Conservation (phyloP, 164 flowering plant species). For the Liriodendron chinense region DNA sequence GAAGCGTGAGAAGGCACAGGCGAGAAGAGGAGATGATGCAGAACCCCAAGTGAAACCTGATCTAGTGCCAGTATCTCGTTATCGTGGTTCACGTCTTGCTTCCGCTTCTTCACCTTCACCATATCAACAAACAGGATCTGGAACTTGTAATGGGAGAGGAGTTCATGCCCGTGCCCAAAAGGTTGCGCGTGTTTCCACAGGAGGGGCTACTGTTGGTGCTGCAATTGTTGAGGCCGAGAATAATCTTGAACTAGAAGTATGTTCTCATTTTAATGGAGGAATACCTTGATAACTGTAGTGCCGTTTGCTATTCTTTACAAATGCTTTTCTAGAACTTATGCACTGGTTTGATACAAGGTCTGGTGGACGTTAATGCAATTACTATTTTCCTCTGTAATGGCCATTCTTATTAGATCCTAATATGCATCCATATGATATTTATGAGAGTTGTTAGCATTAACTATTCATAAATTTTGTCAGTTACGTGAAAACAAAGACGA, state of each 20-base stretch:
- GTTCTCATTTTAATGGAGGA: constrained; percentile 32
- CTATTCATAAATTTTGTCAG: constrained; percentile 19
- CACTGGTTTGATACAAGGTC: constrained; percentile 17
- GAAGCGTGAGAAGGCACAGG: constrained; percentile 76
- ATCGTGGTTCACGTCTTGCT: constrained; percentile 84
- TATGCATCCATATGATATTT: constrained; percentile 1
- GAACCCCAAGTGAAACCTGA: constrained; percentile 62
- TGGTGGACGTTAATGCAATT: neutral
- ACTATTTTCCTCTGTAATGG: neutral
- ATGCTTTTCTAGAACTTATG: constrained; percentile 5
- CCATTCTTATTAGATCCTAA: neutral
- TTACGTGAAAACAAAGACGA: constrained; percentile 76
- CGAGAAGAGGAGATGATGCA: constrained; percentile 76
- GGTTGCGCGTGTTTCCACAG: constrained; percentile 48
- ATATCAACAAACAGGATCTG: constrained; percentile 36
- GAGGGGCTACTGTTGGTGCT: constrained; percentile 73
- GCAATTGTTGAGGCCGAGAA: constrained; percentile 96
- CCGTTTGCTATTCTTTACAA: neutral
- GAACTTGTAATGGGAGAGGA: constrained; percentile 23
- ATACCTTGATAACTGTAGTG: constrained; percentile 23
- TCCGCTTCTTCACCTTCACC: constrained; percentile 74
- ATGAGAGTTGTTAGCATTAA: no score
- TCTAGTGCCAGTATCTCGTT: constrained; percentile 67
- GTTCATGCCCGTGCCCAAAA: constrained; percentile 39
- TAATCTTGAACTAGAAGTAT: constrained; percentile 70